Evolutionary conservation across 2,329 filamentous ascomycete species (phyloP).

Genomic region (Metarhizium robertsii): DNA sequence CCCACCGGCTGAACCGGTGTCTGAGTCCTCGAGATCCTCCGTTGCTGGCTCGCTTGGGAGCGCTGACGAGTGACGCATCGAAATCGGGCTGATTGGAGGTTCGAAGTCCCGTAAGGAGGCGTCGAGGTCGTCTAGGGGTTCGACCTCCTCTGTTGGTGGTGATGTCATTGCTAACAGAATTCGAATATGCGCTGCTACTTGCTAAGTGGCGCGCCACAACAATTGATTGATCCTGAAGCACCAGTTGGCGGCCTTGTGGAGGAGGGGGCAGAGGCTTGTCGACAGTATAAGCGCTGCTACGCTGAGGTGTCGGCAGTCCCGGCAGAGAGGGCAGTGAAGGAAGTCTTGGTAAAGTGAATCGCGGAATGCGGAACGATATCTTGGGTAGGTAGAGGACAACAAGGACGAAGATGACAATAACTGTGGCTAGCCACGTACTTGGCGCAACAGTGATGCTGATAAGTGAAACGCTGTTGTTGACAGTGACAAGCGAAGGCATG

Average conservation of each 20-base stretch:
- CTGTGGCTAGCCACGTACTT: constrained; percentile 44
- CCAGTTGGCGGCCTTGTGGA: constrained; percentile 16
- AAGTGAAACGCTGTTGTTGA: constrained; percentile 53
- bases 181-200: constrained; percentile 8
- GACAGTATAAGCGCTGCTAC: constrained; percentile 5
- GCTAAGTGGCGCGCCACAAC: constrained; percentile 11
- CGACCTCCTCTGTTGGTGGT: constrained; percentile 16
- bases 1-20: constrained; percentile 40
- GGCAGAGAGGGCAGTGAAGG: constrained; percentile 7
- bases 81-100: constrained; percentile 31
- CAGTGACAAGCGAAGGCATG: constrained; percentile 51
- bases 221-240: constrained; percentile 24
- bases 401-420: constrained; percentile 41
- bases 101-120: constrained; percentile 47
- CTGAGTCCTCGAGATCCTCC: constrained; percentile 34
- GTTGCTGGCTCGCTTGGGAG: constrained; percentile 24
- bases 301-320: constrained; percentile 1
- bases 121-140: constrained; percentile 35
- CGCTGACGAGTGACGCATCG: constrained; percentile 21
- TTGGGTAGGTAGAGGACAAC: constrained; percentile 37
- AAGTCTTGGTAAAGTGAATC: constrained; percentile 23
- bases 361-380: constrained; percentile 23
- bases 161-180: constrained; percentile 8
- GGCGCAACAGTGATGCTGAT: constrained; percentile 50
- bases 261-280: constrained; percentile 19